These are phyloP conservation scores for Boletus austroedulis DNA, from an alignment of 1,284 basidiomycete species.

Conservation along the genomic window DNA sequence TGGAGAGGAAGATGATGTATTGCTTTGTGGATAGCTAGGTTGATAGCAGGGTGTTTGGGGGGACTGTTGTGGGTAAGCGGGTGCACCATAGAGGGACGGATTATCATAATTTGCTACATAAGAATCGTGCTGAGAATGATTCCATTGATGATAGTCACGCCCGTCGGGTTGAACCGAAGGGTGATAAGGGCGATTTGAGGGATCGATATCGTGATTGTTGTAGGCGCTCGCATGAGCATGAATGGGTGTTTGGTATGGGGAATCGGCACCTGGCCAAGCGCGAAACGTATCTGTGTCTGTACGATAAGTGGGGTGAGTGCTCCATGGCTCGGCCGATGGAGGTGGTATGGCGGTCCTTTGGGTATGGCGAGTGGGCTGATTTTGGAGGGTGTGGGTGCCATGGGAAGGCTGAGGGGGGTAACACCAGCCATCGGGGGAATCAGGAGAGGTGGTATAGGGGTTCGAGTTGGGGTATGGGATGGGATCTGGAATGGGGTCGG, in stretches of 20 bases:
- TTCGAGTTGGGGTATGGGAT: conserved; percentile 30
- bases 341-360: conserved; percentile 27
- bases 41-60: conserved; percentile 34
- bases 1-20: conserved; percentile 33
- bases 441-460: conserved; percentile 37
- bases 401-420: conserved; percentile 46
- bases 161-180: conserved; percentile 32
- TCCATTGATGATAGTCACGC: conserved; percentile 34
- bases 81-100: conserved; percentile 25
- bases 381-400: conserved; percentile 48
- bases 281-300: conserved; percentile 39
- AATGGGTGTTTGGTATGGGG: conserved; percentile 35
- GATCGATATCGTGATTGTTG: conserved; percentile 32
- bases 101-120: conserved; percentile 30
- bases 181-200: conserved; percentile 33
- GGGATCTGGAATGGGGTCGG: conserved; percentile 36
- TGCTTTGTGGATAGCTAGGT: conserved; percentile 28
- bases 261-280: conserved; percentile 39
- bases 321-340: conserved; percentile 27
- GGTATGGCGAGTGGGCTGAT: conserved; percentile 46
- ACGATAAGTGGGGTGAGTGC: conserved; percentile 23
- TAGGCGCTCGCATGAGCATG: conserved; percentile 30
- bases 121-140: conserved; percentile 36
- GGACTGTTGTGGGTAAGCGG: conserved; percentile 32
- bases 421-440: conserved; percentile 48